These are phyloP conservation scores for Coleophoma cylindrospora DNA, from an alignment of 2,329 filamentous ascomycete genomes.

Conservation along the genomic window DNA sequence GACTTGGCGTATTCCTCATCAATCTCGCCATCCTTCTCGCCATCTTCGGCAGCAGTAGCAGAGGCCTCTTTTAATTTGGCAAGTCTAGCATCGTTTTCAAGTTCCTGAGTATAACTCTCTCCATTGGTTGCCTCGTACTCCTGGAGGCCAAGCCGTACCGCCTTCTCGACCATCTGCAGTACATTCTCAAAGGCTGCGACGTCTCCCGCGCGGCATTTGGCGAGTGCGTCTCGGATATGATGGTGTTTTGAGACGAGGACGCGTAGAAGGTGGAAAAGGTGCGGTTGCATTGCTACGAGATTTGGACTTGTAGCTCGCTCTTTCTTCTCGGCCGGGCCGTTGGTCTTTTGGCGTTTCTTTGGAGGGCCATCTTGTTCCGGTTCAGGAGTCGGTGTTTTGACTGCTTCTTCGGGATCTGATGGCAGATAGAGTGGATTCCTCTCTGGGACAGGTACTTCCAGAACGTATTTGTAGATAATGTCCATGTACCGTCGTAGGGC, in stretches of 20 bases:
- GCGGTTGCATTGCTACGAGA: conserved; percentile 77
- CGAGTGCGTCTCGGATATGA: conserved; percentile 80
- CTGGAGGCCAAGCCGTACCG: conserved; percentile 65
- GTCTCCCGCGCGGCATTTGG: conserved; percentile 61
- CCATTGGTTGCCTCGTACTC: conserved; percentile 56
- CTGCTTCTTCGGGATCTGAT: conserved; percentile 27
- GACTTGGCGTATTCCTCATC: conserved; percentile 47
- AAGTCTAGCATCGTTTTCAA: conserved; percentile 17
- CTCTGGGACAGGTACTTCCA: conserved; percentile 59
- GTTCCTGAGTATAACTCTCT: conserved; percentile 39
- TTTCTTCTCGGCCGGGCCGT: conserved; percentile 25
- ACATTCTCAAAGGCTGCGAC: conserved; percentile 74
- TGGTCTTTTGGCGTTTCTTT: conserved; percentile 32
- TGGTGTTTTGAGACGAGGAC: conserved; percentile 77
- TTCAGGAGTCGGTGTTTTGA: conserved; percentile 28
- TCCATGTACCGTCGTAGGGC: conserved; percentile 85
- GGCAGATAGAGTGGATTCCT: conserved; percentile 72
- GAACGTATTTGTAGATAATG: conserved; percentile 76
- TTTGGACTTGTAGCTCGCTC: conserved; percentile 48
- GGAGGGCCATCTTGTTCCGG: conserved; percentile 20
- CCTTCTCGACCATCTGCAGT: conserved; percentile 68
- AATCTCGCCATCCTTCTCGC: conserved; percentile 20
- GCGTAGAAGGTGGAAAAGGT: conserved; percentile 87
- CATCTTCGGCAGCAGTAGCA: conserved; percentile 29
- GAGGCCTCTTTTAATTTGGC: conserved; percentile 23